phyloP scores from a whole-genome alignment of 148 eudicot species.

The Limonium bicolor region DNA sequence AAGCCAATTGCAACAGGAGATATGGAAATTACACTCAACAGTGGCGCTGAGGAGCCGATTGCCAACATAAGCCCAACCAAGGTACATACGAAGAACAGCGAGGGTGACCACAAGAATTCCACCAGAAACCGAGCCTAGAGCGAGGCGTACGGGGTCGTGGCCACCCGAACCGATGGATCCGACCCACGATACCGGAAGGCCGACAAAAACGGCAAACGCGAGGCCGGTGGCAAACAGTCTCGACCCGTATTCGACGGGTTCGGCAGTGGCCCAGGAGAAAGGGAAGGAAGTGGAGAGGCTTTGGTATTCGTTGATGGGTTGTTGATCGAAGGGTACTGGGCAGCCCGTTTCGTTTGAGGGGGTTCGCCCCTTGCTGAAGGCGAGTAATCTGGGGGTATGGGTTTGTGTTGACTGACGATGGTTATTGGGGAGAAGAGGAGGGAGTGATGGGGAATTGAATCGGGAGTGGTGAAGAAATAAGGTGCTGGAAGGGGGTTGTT shows the following conservation, averaged over 20 bases:
- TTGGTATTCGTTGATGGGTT: conserved; percentile 81
- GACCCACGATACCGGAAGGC: conserved; percentile 73
- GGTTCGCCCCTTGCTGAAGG: conserved; percentile 24
- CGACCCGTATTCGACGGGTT: conserved; percentile 32
- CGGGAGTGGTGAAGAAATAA: too few species aligned
- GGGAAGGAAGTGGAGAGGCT: conserved; percentile 52
- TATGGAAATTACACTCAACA: conserved; percentile 48
- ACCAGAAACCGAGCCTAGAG: conserved; percentile 38
- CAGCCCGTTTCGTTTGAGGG: conserved; percentile 48
- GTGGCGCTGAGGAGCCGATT: conserved; percentile 95
- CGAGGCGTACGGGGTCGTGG: conserved; percentile 38
- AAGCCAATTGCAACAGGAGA: not conserved
- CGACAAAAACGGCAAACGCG: conserved; percentile 48
- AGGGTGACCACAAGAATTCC: conserved; percentile 56
- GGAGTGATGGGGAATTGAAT: too few species aligned
- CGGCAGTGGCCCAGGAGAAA: conserved; percentile 72
- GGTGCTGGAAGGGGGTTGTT: too few species aligned
- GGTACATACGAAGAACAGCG: conserved; percentile 81
- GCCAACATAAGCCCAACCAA: conserved; percentile 99
- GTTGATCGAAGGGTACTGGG: conserved; percentile 81
- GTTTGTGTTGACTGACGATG: too few species aligned
- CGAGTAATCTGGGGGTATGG: too few species aligned
- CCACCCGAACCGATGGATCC: conserved; percentile 41
- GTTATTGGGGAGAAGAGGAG: too few species aligned
- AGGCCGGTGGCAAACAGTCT: conserved; percentile 43